Evolutionary conservation across 2,329 filamentous ascomycete species (phyloP).

Genomic region (Fusarium pseudocircinatum): DNA sequence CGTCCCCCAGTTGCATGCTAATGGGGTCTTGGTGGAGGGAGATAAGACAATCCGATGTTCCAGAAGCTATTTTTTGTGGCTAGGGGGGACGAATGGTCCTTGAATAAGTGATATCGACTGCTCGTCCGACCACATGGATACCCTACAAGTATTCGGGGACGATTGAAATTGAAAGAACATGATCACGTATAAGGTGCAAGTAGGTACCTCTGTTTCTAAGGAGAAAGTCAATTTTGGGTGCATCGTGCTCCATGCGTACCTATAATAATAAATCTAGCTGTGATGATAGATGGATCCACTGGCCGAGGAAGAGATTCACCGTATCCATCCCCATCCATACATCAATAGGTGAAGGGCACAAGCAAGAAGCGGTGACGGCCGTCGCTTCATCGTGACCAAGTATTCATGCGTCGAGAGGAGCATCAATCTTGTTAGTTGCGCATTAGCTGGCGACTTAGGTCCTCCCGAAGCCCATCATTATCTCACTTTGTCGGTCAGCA

Average conservation of each 20-base stretch:
- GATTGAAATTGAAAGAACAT: background rate
- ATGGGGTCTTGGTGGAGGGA: constrained; percentile 23
- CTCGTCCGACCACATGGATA: background rate
- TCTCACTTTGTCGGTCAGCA: constrained; percentile 34
- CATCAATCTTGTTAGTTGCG: constrained; percentile 19
- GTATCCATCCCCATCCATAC: background rate
- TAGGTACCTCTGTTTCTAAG: background rate
- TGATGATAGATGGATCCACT: constrained; percentile 6
- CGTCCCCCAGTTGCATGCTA: background rate
- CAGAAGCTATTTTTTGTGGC: constrained; percentile 35
- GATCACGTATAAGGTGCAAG: background rate
- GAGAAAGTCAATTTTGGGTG: background rate
- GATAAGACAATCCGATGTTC: constrained; percentile 40
- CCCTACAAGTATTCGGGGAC: background rate
- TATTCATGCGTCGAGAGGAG: background rate
- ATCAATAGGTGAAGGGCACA: background rate
- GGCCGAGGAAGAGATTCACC: constrained; percentile 19
- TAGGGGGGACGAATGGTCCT: background rate
- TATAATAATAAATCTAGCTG: constrained; percentile 3
- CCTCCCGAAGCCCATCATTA: constrained; percentile 3
- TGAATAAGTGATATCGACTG: constrained; percentile 2
- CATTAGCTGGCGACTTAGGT: constrained; percentile 12
- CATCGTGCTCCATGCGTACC: background rate
- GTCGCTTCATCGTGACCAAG: constrained; percentile 16
- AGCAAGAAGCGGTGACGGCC: constrained; percentile 33